phyloP scores from a whole-genome alignment of 768 basidiomycete genomes.

The Fistulinella prunicolor region DNA sequence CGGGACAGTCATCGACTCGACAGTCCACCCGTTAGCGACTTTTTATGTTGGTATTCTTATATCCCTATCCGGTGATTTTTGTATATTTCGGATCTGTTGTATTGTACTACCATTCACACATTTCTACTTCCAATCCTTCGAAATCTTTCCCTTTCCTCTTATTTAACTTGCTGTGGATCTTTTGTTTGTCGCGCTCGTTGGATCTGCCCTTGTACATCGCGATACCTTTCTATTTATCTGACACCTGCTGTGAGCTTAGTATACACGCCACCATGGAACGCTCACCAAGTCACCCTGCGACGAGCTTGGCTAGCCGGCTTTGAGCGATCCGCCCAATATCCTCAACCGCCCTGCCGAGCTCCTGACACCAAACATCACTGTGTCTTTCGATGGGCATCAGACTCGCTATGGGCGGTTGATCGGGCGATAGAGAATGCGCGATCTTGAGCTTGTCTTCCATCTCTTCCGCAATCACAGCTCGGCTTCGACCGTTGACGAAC shows the following conservation, averaged over 20 bases:
- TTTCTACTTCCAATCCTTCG: constrained; percentile 3
- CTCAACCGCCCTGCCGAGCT: constrained; percentile 67
- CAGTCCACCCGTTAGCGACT: constrained; percentile 12
- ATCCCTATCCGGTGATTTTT: constrained; percentile 11
- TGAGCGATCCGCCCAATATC: constrained; percentile 79
- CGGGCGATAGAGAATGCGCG: constrained; percentile 46
- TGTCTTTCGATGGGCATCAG: constrained; percentile 38
- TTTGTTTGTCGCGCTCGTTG: neutral
- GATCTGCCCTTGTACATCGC: constrained; percentile 15
- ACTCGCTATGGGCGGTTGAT: constrained; percentile 32
- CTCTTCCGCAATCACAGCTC: constrained; percentile 70
- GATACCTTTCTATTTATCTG: constrained; percentile 3
- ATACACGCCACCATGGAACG: neutral
- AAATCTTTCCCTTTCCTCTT: constrained; percentile 1
- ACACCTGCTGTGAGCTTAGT: neutral
- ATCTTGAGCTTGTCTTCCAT: constrained; percentile 68
- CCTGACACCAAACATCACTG: constrained; percentile 55
- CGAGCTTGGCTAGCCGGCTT: constrained; percentile 48
- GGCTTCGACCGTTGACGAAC: constrained; percentile 83
- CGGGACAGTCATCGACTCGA: constrained; percentile 21
- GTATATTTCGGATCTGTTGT: constrained; percentile 28
- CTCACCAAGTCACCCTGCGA: constrained; percentile 6
- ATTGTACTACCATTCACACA: constrained; percentile 8
- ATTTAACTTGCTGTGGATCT: constrained; percentile 2
- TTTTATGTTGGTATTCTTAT: constrained; percentile 35